A percentile compares a stretch with the other conserved stretches of the same genome.
phyloP scores from a whole-genome alignment of 192 early-diverging fungal species.

The Entomortierella lignicola region DNA sequence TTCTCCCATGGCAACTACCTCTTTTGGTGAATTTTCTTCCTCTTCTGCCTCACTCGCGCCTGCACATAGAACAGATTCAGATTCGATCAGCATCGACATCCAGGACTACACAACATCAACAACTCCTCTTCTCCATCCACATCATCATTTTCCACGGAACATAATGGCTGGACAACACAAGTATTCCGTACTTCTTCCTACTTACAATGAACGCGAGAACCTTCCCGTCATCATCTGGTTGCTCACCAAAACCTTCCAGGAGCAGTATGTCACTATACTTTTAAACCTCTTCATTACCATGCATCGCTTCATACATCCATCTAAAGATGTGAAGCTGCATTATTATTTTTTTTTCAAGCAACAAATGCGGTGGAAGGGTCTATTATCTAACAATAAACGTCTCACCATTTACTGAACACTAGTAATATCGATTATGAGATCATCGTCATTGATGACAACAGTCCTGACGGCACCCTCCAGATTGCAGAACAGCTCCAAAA shows the following conservation, averaged over 20 bases:
- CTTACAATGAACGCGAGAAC: constrained; percentile 98
- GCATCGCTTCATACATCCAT: neutral
- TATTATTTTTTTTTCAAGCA: neutral
- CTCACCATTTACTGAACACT: neutral
- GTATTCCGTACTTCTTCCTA: constrained; percentile 96
- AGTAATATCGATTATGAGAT: constrained; percentile 94
- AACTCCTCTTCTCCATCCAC: constrained; percentile 6
- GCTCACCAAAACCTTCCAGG: constrained; percentile 86
- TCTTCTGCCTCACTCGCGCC: constrained; percentile 10
- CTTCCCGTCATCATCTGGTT: constrained; percentile 96
- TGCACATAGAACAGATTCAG: constrained; percentile 18
- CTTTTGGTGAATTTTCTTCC: constrained; percentile 13
- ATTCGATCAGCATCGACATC: constrained; percentile 54
- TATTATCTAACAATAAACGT: no score
- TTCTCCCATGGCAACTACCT: constrained; percentile 7
- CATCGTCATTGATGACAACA: constrained; percentile 96
- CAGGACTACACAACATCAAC: constrained; percentile 28
- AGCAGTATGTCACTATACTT: constrained; percentile 61
- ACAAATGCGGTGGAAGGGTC: no score
- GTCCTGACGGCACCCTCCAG: constrained; percentile 95
- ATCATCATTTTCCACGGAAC: constrained; percentile 1
- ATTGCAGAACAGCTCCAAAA: constrained; percentile 90
- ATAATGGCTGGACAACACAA: constrained; percentile 62
- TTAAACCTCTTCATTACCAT: no score
- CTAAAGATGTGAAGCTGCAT: no score